Conservation (phyloP, 306 rosid species). For the Sindora glabra region DNA sequence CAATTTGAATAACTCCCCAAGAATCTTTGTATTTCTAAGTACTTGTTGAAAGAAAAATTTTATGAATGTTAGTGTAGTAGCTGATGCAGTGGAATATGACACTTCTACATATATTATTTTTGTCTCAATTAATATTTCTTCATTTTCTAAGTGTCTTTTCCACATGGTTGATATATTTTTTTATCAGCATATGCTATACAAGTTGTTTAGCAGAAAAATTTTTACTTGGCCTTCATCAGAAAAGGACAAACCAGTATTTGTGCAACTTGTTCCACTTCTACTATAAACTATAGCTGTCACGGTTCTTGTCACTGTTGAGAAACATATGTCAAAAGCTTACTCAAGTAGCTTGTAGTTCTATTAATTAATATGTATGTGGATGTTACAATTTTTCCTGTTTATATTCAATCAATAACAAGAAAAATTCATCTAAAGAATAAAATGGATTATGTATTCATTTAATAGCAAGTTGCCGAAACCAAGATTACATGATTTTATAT, state of each 20-base stretch:
- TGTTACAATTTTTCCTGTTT: neutral
- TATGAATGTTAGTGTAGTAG: neutral
- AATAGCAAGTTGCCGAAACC: conserved; percentile 10
- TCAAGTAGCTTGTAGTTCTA: conserved; percentile 9
- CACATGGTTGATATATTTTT: neutral
- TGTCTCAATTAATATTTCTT: neutral
- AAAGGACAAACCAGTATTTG: conserved; percentile 2
- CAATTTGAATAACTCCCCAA: neutral
- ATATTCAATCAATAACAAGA: conserved; percentile 9
- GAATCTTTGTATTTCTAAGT: neutral
- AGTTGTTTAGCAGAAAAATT: conserved; percentile 9
- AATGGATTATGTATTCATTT: neutral
- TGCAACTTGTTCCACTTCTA: conserved; percentile 18
- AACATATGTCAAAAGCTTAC: conserved; percentile 8
- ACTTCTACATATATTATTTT: neutral
- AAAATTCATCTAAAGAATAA: conserved; percentile 14
- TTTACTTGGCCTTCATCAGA: neutral
- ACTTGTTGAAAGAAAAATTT: neutral
- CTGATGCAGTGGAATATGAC: conserved; percentile 1
- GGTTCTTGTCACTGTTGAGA: neutral
- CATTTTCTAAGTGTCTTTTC: neutral
- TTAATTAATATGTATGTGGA: conserved; percentile 8
- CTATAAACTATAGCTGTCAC: neutral
- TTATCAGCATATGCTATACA: neutral
- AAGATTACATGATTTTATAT: neutral